These are phyloP conservation scores for Meripilus lineatus DNA, from an alignment of 1,284 basidiomycete genomes.

Conservation along the genomic window DNA sequence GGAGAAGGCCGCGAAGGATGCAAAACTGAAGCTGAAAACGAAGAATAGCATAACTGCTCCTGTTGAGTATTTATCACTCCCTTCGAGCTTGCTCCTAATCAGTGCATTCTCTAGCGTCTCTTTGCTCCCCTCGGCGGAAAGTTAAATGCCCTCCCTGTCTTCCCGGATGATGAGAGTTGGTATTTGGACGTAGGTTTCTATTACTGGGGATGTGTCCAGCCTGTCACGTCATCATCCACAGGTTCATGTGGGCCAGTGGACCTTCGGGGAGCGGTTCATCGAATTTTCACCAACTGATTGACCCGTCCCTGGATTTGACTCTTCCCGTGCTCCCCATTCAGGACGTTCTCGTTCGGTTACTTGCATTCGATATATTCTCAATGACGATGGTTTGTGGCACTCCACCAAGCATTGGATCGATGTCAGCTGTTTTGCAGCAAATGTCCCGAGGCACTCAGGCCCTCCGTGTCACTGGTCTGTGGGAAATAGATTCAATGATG, in stretches of 20 bases:
- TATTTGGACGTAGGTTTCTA: conserved; percentile 3
- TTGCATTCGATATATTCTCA: too few species aligned
- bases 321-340: too few species aligned
- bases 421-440: too few species aligned
- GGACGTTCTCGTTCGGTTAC: too few species aligned
- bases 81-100: too few species aligned
- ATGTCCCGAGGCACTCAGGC: too few species aligned
- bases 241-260: background rate
- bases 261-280: conserved; percentile 6
- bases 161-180: conserved; percentile 7
- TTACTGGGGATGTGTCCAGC: background rate
- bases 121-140: background rate
- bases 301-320: too few species aligned
- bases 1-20: conserved; percentile 10
- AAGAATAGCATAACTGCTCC: conserved; percentile 14
- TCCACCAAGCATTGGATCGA: too few species aligned
- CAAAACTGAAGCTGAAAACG: conserved; percentile 15
- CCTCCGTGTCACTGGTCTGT: too few species aligned
- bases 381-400: too few species aligned
- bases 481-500: too few species aligned
- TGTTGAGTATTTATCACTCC: conserved; percentile 3
- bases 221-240: background rate
- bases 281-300: too few species aligned
- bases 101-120: conserved; percentile 2
- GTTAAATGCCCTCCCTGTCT: conserved; percentile 2